phyloP scores from a whole-genome alignment of 2,329 filamentous ascomycete species.

The Byssochlamys sp. region DNA sequence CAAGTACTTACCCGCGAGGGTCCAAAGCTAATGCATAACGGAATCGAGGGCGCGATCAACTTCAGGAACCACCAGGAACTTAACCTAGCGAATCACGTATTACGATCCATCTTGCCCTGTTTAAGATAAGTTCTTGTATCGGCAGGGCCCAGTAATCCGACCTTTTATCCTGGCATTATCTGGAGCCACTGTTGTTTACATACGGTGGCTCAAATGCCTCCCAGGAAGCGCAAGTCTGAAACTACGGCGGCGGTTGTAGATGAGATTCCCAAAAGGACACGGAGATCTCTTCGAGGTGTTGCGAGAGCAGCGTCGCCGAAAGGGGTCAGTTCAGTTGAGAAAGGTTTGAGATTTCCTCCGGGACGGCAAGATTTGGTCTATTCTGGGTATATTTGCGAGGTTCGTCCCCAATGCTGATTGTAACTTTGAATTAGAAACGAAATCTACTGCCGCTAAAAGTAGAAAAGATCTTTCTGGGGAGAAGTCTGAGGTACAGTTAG shows the following conservation, averaged over 20 bases:
- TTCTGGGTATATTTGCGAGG: background rate
- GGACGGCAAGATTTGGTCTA: background rate
- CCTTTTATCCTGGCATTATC: background rate
- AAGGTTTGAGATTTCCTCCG: background rate
- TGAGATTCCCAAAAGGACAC: constrained; percentile 14
- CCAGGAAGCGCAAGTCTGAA: constrained; percentile 20
- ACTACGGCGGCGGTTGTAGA: constrained; percentile 12
- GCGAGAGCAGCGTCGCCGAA: constrained; percentile 5
- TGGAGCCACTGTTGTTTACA: background rate
- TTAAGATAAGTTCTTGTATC: background rate
- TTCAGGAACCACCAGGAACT: too few species aligned
- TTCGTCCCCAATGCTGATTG: background rate
- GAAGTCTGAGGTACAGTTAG: background rate
- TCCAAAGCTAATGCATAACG: too few species aligned
- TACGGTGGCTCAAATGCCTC: constrained; percentile 6
- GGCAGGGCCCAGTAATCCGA: background rate
- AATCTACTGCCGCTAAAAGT: background rate
- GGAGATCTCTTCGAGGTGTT: constrained; percentile 8
- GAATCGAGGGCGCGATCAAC: too few species aligned
- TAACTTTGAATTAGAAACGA: background rate
- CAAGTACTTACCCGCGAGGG: too few species aligned
- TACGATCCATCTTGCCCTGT: background rate
- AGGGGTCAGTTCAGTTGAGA: constrained; percentile 1
- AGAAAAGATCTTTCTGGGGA: background rate
- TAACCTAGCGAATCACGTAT: too few species aligned